Base-by-base conservation (phyloP, 352 stramenopile genomes). In the Blastocystis sp. region DNA sequence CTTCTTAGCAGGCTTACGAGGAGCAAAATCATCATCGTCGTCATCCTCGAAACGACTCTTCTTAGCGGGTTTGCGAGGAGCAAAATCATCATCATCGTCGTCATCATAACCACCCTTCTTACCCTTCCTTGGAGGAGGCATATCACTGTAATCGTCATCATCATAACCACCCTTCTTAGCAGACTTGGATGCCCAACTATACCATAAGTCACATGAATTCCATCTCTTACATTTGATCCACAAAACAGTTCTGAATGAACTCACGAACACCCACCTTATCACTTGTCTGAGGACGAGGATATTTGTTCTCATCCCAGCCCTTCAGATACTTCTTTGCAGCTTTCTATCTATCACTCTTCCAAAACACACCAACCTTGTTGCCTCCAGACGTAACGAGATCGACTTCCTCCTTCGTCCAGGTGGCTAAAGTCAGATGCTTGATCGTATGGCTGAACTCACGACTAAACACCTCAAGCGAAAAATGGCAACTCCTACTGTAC, bases 171-270 rank as follows among this genome's bases (percentile, higher is more conserved):
- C 57, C 11, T 29, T 29, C 61, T 73, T 39, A 52, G 32, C 61
- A 14, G 32, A 29, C 49, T 59, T 66, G 9, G 12, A 19, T 11
- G 21, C 37, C 57, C 57, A 66, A 29, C 57, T 66, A 66, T n/a
- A 29, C 11, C 49, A 37, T n/a, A n/a, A 0, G 19, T 29, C 27
- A 66, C 16, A n/a, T 32, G n/a, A 37, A 7, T 21, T 29, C 19
- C 0, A 21, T 12, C 21, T 19, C n/a, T 32, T 12, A 80, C 32
- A 80, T 80, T 1, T 80, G 49, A 71, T 80, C 69, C 14, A 67
- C 69, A 29, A 80, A 80, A 58, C 69, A 80, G 39, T 80, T 71
- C 69, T 80, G 49, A 58, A 80, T 80, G 56, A 80, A 80, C 56
- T 59, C 9, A 16, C 39, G 29, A 14, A 80, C 56, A 69, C 69